Percentiles rank a stretch among this genome's conserved stretches.
phyloP scores from a whole-genome alignment of 148 eudicot species.

The Rhododendron mucronatum region DNA sequence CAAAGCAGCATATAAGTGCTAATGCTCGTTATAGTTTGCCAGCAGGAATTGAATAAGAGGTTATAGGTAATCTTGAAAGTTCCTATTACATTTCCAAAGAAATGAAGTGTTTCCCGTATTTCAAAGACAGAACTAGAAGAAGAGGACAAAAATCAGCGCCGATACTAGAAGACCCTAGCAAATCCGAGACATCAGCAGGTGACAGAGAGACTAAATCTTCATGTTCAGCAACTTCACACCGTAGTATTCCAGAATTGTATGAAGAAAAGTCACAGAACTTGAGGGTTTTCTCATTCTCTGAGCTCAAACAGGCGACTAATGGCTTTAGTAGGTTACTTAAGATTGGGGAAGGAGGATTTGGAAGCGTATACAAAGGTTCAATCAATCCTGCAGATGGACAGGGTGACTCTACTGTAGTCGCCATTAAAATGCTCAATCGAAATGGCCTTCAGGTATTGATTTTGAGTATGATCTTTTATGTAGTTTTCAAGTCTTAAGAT shows the following conservation, averaged over 20 bases:
- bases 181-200: slow-evolving; percentile 32
- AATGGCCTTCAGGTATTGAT: slow-evolving; percentile 69
- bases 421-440: slow-evolving; percentile 70
- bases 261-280: slow-evolving; percentile 63
- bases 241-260: slow-evolving; percentile 58
- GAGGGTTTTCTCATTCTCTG: slow-evolving; percentile 53
- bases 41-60: slow-evolving; percentile 4
- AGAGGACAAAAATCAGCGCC: slow-evolving; percentile 67
- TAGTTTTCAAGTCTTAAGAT: background rate
- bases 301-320: slow-evolving; percentile 57
- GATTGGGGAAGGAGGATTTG: slow-evolving; percentile 96
- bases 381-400: slow-evolving; percentile 44
- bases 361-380: slow-evolving; percentile 68
- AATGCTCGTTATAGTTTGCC: background rate
- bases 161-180: slow-evolving; percentile 37
- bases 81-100: slow-evolving; percentile 1
- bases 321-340: slow-evolving; percentile 57
- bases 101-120: slow-evolving; percentile 74
- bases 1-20: background rate
- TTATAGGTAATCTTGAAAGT: background rate
- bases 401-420: slow-evolving; percentile 41
- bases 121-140: slow-evolving; percentile 40
- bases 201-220: slow-evolving; percentile 39
- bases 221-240: slow-evolving; percentile 37
- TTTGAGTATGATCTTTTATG: background rate